Base-by-base conservation (phyloP, 108 stramenopile species). In the Skeletonema grethae region DNA sequence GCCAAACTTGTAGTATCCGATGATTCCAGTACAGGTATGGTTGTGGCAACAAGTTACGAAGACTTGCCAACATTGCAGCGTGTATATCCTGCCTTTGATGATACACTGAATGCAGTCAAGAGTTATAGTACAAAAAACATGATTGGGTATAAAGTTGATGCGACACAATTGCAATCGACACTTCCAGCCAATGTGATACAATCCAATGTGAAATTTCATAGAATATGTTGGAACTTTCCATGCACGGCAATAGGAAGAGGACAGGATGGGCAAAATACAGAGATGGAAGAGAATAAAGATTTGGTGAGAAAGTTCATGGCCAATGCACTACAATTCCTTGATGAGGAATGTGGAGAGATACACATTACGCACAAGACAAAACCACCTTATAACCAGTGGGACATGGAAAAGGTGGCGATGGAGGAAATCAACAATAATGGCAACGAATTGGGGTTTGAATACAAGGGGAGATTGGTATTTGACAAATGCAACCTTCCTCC, bases 191-290 rank as follows among this genome's bases (percentile, higher is more conserved):
- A 45, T 5, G 20, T 48, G 30, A 57, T 46, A 45, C 32, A 15
- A 9, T 32, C 70, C 76, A 35, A 25, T n/a, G 22, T 38, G 1
- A 82, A 75, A 60, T 96, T 84, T 79, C 80, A 94, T 76, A 64
- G 91, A 56, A 90, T 97, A 55, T 79, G 87, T 46, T 97, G 94
- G 91, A 97, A 95, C 63, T 97, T 97, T 73, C 96, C 96, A 10
- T 97, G 96, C 76, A 87, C 89, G 0, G 89, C 92, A 25, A 87
- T 89, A 61, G 74, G 64, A 3, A 73, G 50, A 5, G 96, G 96
- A 9, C 84, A 90, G 80, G 96, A 97, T 81, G 96, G 95, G n/a
- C 94, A 97, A 73, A 91, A 93, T 63, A 66, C 87, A 12, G 90
- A 77, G 32, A 92, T 97, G 91, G 94, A 94, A 53, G 59, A 73